A percentile compares a stretch with the other conserved stretches of the same genome.
phyloP scores from a whole-genome alignment of 768 basidiomycete species.

The Phlebiopsis gigantea region DNA sequence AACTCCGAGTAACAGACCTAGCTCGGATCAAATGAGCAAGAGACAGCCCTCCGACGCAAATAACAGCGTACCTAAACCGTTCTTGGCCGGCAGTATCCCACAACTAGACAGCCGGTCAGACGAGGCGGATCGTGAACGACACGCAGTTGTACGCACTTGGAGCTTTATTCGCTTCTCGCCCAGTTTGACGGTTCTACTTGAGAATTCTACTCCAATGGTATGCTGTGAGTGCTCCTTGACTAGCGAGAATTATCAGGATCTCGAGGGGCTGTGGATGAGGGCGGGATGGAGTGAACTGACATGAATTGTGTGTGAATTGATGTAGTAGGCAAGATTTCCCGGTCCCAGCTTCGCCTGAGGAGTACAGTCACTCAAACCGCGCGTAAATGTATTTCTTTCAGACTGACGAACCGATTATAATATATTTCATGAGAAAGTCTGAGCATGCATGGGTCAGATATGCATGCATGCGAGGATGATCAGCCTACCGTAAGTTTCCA shows the following conservation, averaged over 20 bases:
- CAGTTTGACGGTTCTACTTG: conserved; percentile 86
- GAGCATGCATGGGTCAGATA: conserved; percentile 7
- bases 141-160: conserved; percentile 48
- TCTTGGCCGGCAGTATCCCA: conserved; percentile 99
- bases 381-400: background rate
- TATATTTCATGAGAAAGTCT: conserved; percentile 99
- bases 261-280: background rate
- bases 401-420: conserved; percentile 70
- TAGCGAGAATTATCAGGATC: conserved; percentile 26
- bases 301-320: conserved; percentile 93
- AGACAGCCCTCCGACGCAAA: background rate
- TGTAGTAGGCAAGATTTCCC: conserved; percentile 97
- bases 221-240: conserved; percentile 97
- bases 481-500: conserved; percentile 83
- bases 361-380: conserved; percentile 4
- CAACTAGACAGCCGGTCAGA: conserved; percentile 43
- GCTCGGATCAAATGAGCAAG: conserved; percentile 14
- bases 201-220: conserved; percentile 98
- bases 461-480: background rate
- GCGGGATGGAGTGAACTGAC: conserved; percentile 43
- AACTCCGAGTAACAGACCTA: conserved; percentile 89
- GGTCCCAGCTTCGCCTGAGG: conserved; percentile 87
- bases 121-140: conserved; percentile 4
- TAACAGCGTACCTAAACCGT: conserved; percentile 72
- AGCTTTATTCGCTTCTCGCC: conserved; percentile 94